phyloP scores from a whole-genome alignment of 805 yeast species.

The Cyberlindnera saturnus region DNA sequence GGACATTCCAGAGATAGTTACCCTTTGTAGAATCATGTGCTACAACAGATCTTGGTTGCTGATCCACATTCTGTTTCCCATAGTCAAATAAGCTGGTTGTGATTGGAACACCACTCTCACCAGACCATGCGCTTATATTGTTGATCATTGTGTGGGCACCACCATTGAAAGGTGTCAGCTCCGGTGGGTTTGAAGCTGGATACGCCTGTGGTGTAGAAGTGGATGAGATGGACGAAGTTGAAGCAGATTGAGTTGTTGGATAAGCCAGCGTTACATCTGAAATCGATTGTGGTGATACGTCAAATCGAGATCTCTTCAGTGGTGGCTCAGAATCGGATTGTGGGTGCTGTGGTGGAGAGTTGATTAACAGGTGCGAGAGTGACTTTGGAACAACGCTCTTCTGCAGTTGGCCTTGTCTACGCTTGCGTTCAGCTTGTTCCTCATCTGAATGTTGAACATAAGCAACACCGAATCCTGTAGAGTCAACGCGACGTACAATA shows the following conservation, averaged over 20 bases:
- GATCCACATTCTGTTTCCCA: conserved; percentile 3
- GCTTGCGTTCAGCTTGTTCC: conserved; percentile 42
- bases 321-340: conserved; percentile 15
- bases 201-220: conserved; percentile 13
- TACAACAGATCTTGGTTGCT: conserved; percentile 1
- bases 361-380: conserved; percentile 42
- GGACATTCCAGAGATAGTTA: conserved; percentile 24
- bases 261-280: not conserved
- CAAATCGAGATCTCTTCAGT: conserved; percentile 6
- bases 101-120: conserved; percentile 32
- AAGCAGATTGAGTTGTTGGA: conserved; percentile 2
- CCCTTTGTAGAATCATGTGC: not conserved
- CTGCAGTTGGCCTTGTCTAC: conserved; percentile 45
- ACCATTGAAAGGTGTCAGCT: conserved; percentile 26
- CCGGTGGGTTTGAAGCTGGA: conserved; percentile 10
- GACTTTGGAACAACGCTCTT: conserved; percentile 49
- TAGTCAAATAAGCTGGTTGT: conserved; percentile 22
- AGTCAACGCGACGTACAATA: conserved; percentile 36
- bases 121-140: conserved; percentile 57
- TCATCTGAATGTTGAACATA: conserved; percentile 26
- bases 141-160: conserved; percentile 56
- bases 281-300: not conserved
- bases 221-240: conserved; percentile 9
- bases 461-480: conserved; percentile 17
- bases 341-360: conserved; percentile 30